Conservation (phyloP, 768 basidiomycete species). For the Termitomyces sp. region DNA sequence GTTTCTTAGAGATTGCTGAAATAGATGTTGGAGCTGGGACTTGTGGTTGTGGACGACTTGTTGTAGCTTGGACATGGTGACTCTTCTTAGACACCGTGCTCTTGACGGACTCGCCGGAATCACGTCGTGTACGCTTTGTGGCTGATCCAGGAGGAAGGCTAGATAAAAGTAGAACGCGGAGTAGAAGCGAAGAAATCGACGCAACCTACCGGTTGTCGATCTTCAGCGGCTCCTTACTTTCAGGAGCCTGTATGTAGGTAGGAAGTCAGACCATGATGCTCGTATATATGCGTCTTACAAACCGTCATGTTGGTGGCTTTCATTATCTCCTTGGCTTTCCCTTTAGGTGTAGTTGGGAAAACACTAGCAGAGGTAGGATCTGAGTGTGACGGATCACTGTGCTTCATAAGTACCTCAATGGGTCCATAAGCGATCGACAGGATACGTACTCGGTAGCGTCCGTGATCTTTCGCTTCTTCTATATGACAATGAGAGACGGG, state of each 20-base stretch:
- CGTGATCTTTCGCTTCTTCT: constrained; percentile 21
- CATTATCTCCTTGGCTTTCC: background rate
- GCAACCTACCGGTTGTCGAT: constrained; percentile 17
- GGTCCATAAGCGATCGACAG: background rate
- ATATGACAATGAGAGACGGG: constrained; percentile 8
- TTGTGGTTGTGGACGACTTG: constrained; percentile 20
- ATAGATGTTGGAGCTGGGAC: constrained; percentile 10
- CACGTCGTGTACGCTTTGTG: constrained; percentile 19
- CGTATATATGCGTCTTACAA: background rate
- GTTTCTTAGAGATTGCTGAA: constrained; percentile 15
- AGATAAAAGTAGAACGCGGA: background rate
- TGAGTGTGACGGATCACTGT: constrained; percentile 9
- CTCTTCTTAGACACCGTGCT: constrained; percentile 17
- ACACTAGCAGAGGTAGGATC: background rate
- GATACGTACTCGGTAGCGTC: constrained; percentile 13
- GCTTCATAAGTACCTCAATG: background rate
- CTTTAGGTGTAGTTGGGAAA: background rate
- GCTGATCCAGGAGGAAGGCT: constrained; percentile 24
- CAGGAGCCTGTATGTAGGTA: constrained; percentile 17
- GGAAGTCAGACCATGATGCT: background rate
- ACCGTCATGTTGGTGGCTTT: constrained; percentile 3
- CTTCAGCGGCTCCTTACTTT: constrained; percentile 16
- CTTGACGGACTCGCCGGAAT: constrained; percentile 12
- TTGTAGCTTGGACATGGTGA: constrained; percentile 17
- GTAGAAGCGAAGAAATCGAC: background rate